Evolutionary conservation across 441 rosid species (phyloP).

Genomic region (Kokia cookei): DNA sequence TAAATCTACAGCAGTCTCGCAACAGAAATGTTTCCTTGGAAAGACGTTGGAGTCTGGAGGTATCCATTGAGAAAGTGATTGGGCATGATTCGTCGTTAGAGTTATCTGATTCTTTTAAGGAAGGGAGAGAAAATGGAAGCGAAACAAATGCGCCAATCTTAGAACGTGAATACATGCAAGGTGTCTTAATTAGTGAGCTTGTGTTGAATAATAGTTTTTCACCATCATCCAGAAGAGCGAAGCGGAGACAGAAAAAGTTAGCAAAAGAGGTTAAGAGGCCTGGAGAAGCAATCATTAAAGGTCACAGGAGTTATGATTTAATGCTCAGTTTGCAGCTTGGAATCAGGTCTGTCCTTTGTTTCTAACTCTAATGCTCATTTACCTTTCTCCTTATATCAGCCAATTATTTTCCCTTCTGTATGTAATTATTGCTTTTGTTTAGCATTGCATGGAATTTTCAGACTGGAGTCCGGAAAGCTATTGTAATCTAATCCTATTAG

Average conservation of each 20-base stretch:
- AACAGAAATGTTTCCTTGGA: conserved; percentile 67
- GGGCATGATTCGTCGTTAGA: conserved; percentile 67
- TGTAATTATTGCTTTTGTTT: not conserved
- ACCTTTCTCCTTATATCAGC: not conserved
- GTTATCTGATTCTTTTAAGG: conserved; percentile 39
- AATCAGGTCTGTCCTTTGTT: conserved; percentile 52
- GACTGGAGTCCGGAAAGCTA: not conserved
- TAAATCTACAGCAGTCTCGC: conserved; percentile 75
- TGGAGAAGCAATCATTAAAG: conserved; percentile 93
- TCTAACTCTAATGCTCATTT: conserved; percentile 9
- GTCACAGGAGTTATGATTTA: conserved; percentile 93
- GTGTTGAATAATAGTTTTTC: conserved; percentile 70
- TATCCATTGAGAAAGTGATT: conserved; percentile 87
- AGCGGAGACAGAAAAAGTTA: conserved; percentile 57
- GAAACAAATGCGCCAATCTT: conserved; percentile 51
- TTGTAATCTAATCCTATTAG: not conserved
- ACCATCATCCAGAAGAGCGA: conserved; percentile 67
- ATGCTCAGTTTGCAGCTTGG: conserved; percentile 98
- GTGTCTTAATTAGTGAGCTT: conserved; percentile 84
- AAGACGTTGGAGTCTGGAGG: conserved; percentile 98
- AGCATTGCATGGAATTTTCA: not conserved
- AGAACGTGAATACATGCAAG: conserved; percentile 98
- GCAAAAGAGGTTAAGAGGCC: conserved; percentile 84
- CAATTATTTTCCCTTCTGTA: not conserved
- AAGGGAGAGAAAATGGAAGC: conserved; percentile 31